phyloP scores from a whole-genome alignment of 345 rosid species.

The Isatis tinctoria region DNA sequence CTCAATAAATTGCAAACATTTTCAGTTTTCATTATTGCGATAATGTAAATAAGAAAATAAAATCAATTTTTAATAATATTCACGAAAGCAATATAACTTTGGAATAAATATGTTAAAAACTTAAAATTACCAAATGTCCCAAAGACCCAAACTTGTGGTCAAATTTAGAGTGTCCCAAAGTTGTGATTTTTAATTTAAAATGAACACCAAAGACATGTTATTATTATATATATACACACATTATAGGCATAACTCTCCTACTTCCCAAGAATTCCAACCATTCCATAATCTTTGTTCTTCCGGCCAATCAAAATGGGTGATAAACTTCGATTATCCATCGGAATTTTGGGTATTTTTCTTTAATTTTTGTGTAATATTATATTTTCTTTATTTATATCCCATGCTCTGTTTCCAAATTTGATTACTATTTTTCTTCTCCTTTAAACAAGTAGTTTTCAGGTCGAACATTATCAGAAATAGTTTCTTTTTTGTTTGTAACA shows the following conservation, averaged over 20 bases:
- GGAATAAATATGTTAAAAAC: neutral
- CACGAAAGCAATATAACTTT: neutral
- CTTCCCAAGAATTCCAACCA: neutral
- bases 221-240: conserved; percentile 14
- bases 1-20: neutral
- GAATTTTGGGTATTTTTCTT: conserved; percentile 47
- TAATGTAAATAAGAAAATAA: neutral
- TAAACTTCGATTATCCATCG: conserved; percentile 56
- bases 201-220: conserved; percentile 5
- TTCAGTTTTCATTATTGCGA: neutral
- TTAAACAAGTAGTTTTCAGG: neutral
- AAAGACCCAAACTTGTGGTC: conserved; percentile 27
- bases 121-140: neutral
- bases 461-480: neutral
- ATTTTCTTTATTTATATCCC: neutral
- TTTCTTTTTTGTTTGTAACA: neutral
- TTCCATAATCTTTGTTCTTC: conserved; percentile 12
- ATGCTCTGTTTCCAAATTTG: neutral
- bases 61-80: neutral
- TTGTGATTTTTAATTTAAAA: conserved; percentile 14
- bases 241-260: conserved; percentile 4
- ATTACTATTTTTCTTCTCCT: neutral
- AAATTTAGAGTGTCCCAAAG: conserved; percentile 12
- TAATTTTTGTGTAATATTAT: neutral
- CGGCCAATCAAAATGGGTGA: conserved; percentile 43